These are phyloP conservation scores for Ophiocordyceps camponoti-saundersi DNA, from an alignment of 2,329 filamentous ascomycete species.

Conservation along the genomic window DNA sequence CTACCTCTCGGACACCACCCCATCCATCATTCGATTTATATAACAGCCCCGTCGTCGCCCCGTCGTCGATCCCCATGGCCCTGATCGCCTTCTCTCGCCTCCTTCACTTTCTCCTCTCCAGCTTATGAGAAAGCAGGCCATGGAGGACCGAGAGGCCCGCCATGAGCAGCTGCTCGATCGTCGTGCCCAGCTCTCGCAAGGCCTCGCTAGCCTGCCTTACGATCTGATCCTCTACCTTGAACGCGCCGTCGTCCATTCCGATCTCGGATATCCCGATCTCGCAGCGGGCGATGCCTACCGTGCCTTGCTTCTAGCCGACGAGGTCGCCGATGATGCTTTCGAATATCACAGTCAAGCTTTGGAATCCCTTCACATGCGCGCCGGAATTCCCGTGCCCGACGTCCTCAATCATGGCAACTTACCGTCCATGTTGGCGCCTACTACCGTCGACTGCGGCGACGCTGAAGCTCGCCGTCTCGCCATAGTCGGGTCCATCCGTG, in stretches of 20 bases:
- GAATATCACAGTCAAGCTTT: slow-evolving; percentile 62
- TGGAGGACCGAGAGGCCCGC: slow-evolving; percentile 16
- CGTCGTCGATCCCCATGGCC: not conserved
- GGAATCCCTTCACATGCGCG: slow-evolving; percentile 26
- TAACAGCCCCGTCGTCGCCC: no score
- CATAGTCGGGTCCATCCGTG: slow-evolving; percentile 32
- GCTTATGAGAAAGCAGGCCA: no score
- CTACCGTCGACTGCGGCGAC: slow-evolving; percentile 13
- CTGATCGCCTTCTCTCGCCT: not conserved
- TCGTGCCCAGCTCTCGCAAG: slow-evolving; percentile 39
- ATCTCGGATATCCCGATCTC: slow-evolving; percentile 75
- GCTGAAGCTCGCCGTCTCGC: slow-evolving; percentile 24
- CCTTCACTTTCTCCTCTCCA: not conserved
- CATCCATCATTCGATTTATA: no score
- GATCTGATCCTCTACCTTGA: slow-evolving; percentile 49
- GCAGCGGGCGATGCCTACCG: slow-evolving; percentile 82
- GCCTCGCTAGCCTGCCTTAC: slow-evolving; percentile 34
- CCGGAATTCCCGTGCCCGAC: slow-evolving; percentile 19
- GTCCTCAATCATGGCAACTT: slow-evolving; percentile 29
- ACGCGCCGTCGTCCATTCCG: slow-evolving; percentile 53
- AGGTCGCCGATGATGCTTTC: slow-evolving; percentile 59
- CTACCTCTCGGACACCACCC: no score
- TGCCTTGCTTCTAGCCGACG: slow-evolving; percentile 73
- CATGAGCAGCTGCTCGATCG: slow-evolving; percentile 30
- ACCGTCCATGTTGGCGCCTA: slow-evolving; percentile 14